These are phyloP conservation scores for Dictyostelium citrinum DNA, from an alignment of 78 protist genomes.

Conservation along the genomic window DNA sequence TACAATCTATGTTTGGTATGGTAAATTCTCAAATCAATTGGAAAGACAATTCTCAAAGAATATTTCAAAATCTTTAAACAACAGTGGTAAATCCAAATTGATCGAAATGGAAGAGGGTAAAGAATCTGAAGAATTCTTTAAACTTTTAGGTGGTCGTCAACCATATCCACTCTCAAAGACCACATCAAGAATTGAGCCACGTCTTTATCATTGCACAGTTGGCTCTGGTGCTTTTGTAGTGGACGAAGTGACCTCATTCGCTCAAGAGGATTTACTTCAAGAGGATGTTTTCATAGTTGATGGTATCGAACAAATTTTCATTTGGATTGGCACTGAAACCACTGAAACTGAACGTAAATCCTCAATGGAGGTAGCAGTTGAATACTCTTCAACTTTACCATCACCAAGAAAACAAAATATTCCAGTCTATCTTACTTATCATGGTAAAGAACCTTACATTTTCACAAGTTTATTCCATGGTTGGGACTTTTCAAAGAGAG, in stretches of 20 bases:
- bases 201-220: slow-evolving; percentile 72
- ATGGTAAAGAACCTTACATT: slow-evolving; percentile 68
- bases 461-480: slow-evolving; percentile 82
- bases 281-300: slow-evolving; percentile 84
- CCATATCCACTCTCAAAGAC: slow-evolving; percentile 11
- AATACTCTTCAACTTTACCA: slow-evolving; percentile 28
- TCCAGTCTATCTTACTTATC: slow-evolving; percentile 27
- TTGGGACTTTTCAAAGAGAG: slow-evolving; percentile 75
- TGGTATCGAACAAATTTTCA: slow-evolving; percentile 59
- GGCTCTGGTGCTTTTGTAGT: slow-evolving; percentile 78
- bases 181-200: slow-evolving; percentile 22
- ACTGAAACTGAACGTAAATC: slow-evolving; percentile 64
- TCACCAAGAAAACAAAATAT: slow-evolving; percentile 9
- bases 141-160: slow-evolving; percentile 17
- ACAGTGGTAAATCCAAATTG: not conserved
- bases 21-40: slow-evolving; percentile 1
- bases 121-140: slow-evolving; percentile 66
- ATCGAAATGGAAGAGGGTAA: slow-evolving; percentile 50
- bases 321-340: slow-evolving; percentile 81
- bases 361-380: slow-evolving; percentile 75
- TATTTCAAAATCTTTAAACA: not conserved
- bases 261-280: slow-evolving; percentile 78
- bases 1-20: slow-evolving; percentile 60
- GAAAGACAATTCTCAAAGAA: slow-evolving; percentile 59
- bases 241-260: slow-evolving; percentile 59